Base-by-base conservation (phyloP, 2,329 filamentous ascomycete genomes). In the Hypocrella siamensis region DNA sequence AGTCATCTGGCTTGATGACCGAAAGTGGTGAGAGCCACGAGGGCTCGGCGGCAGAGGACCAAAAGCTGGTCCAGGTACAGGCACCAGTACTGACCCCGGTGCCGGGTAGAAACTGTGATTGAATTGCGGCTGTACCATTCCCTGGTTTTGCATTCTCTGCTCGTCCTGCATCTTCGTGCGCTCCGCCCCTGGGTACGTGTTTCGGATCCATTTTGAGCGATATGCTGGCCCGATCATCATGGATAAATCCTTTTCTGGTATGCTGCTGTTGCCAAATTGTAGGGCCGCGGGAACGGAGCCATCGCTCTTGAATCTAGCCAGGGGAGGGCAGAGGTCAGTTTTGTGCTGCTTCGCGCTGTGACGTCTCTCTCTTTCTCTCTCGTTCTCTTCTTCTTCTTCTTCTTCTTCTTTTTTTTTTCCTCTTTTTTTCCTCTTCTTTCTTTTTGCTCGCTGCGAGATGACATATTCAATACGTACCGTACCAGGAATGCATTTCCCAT, bases 131-230 rank as follows among this genome's bases (percentile, higher is more conserved):
- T 22, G 31, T 18, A 31, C 6, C 17, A 31, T 18, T 7, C n/a
- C 25, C 7, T 29, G 8, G 11, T 17, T 30, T 19, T 32, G 30
- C 21, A 16, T 30, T 24, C 22, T 28, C 14, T 22, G 31, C 14
- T 35, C 30, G 9, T 16, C 11, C 6, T 28, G 31, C 9, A 38
- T 37, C 3, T 36, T 28, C n/a, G 21, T 28, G 12, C 14, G 28
- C 8, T 30, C n/a, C 21, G 24, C 22, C 21, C 26, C 27, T 28
- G 7, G n/a, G 16, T 35, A 31, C 2, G 26, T 12, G n/a, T 21
- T 27, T n/a, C 33, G 32, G 17, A 42, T 34, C 53, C 53, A 56
- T 35, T 53, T 56, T 3, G 51, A 54, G 17, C 48, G 41, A 29
- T 46, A 27, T 5, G 43, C 40, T 4, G 53, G 46, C 4, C 36